Conservation (phyloP, 768 basidiomycete species). For the Krasilnikovozyma curviuscula region DNA sequence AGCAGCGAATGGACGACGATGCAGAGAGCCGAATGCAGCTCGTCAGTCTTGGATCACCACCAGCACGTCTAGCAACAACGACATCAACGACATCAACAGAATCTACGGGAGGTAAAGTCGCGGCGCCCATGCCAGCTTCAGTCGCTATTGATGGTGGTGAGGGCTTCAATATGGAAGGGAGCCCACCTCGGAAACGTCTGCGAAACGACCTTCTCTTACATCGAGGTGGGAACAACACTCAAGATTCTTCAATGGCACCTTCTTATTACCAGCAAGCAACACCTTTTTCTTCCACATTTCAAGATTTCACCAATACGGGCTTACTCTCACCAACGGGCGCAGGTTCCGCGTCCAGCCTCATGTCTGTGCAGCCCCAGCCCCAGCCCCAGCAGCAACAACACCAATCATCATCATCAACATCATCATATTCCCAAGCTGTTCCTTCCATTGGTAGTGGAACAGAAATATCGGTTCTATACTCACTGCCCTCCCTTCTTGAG, state of each 20-base stretch:
- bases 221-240: no score
- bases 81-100: no score
- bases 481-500: slow-evolving; percentile 59
- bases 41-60: no score
- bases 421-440: background rate
- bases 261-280: no score
- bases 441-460: slow-evolving; percentile 16
- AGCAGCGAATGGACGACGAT: background rate
- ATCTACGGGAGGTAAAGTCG: no score
- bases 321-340: background rate
- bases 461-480: slow-evolving; percentile 57
- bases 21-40: background rate
- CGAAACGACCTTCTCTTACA: no score
- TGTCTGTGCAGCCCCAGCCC: background rate
- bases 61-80: no score
- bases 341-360: background rate
- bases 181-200: no score
- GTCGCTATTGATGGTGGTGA: no score
- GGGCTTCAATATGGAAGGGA: no score
- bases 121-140: no score
- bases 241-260: no score
- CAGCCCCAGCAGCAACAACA: background rate
- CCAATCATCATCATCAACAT: background rate
- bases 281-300: background rate
- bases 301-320: background rate